Base-by-base conservation (phyloP, 164 flowering plant species). In the Houttuynia cordata region DNA sequence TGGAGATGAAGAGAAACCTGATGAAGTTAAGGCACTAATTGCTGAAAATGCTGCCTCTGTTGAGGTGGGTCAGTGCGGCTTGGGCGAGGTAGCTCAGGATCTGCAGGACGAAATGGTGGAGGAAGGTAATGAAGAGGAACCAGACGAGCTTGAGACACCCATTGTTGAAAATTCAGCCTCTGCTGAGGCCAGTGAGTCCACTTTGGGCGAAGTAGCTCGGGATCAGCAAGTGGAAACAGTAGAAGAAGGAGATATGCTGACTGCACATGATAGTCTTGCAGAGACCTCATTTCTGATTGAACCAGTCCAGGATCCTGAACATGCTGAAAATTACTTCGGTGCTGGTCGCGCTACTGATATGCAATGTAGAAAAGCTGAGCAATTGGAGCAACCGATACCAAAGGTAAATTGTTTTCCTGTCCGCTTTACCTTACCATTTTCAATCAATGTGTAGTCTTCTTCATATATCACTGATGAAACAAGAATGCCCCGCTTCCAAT, bases 401-500 rank as follows among this genome's bases (percentile, higher is more conserved):
- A 62, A 68, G 76, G 81, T 77, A 65, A 49, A 50, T 47, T 18
- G 51, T 8, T 21, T 25, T 60, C 47, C 18, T 15, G 24, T 1
- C 17, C 55, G 10, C 34, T 56, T 57, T 56, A 14, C 12, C 13
- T 40, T 24, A n/a, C 56, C 14, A 53, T n/a, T 41, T 41, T 41
- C 10, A 9, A 41, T 9, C 8, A 8, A 8, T 13, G 45, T 2
- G 45, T n/a, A n/a, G n/a, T 41, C 25, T 18, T 57, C 37, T 50
- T 67, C 42, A 45, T 59, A 30, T 40, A 39, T 57, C 21, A n/a
- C 15, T 34, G 25, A 22, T 68, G 10, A 55, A 60, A 25, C 78
- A 83, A 85, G 78, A 74, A 58, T 66, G 19, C 21, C 56, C 23
- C 50, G 42, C 62, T 53, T 60, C 54, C 50, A 59, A 57, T 62